Evolutionary conservation across 1,139 yeast species (phyloP), one percentile per base, ranked within the genome.

Genomic region (Yamadazyma buinensis): DNA sequence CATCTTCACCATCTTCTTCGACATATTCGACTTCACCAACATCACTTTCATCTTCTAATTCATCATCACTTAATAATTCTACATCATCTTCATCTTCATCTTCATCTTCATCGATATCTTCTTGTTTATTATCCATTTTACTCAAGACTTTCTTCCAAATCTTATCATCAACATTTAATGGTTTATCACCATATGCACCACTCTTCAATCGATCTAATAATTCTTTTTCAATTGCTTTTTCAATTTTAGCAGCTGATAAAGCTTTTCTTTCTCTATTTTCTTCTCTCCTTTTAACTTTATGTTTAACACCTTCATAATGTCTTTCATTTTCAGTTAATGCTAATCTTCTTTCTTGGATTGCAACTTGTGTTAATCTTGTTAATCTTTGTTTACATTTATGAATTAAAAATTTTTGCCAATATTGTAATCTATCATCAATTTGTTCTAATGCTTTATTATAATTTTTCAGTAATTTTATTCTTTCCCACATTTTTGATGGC

Each of bases 141-240:
- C 92, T 87, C 66, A 92, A 75, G 18, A 92, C 95, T 66, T 80
- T 86, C 73, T 84, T 83, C 98, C 98, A 92, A 42, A 92, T 80
- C 64, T 81, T 82, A 54, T 90, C 97, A 51, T 92, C 97, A 29
- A 92, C 98, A 54, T 92, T 92, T 55, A 92, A 72, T 39, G 98
- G 98, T 59, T 90, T 86, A 54, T 92, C 97, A 43, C 98, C 98
- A 54, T 92, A 92, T 6, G 97, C 97, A 43, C 98, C 98, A 57
- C 92, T 81, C 77, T 92, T 92, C 52, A 92, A 76, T 64, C 98
- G 80, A 36, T 90, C 96, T 52, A 92, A 72, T 47, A 92, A 73
- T 62, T 92, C 98, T 65, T 87, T 87, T 61, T 92, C 98, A 48
- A 92, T 92, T 10, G 95, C 87, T 66, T 87, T 88, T 60, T 92